A percentile compares a stretch with the other conserved stretches of the same genome.
Conservation (phyloP, 306 rosid genomes). For the Vicia sativa region DNA sequence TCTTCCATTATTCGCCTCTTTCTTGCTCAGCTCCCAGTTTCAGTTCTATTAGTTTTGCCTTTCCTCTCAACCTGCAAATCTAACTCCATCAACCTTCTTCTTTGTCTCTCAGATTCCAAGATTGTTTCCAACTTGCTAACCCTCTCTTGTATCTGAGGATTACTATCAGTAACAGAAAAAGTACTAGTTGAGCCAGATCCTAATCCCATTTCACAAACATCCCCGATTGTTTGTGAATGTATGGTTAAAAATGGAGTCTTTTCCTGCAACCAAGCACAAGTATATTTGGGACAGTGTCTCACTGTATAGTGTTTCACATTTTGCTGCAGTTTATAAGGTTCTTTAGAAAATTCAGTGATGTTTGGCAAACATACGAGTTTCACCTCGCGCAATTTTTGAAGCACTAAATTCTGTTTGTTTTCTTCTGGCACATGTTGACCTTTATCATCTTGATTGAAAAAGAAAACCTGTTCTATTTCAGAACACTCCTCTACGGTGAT, state of each 20-base stretch:
- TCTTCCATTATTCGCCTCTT: slow-evolving; percentile 18
- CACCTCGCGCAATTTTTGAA: slow-evolving; percentile 25
- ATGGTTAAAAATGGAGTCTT: neutral
- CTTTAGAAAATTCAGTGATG: slow-evolving; percentile 5
- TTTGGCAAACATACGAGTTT: slow-evolving; percentile 22
- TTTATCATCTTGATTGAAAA: neutral
- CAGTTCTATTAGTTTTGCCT: slow-evolving; percentile 24
- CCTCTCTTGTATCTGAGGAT: slow-evolving; percentile 27
- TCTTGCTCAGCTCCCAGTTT: slow-evolving; percentile 24
- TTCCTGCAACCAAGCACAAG: slow-evolving; percentile 12
- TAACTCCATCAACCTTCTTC: slow-evolving; percentile 26
- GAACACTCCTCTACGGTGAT: slow-evolving; percentile 26
- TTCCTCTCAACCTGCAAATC: slow-evolving; percentile 17
- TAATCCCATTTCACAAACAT: neutral
- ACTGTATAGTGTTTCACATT: slow-evolving; percentile 10
- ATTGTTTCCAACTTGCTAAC: slow-evolving; percentile 13
- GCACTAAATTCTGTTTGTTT: neutral
- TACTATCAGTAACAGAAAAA: neutral
- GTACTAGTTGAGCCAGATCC: slow-evolving; percentile 9
- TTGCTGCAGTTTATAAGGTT: neutral
- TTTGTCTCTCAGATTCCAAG: slow-evolving; percentile 16
- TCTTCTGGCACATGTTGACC: slow-evolving; percentile 8
- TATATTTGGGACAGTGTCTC: slow-evolving; percentile 8
- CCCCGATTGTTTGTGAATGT: slow-evolving; percentile 5
- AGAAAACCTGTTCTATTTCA: slow-evolving; percentile 20